Conservation (phyloP, 2,329 filamentous ascomycete species). For the Paradendryphiella salina region DNA sequence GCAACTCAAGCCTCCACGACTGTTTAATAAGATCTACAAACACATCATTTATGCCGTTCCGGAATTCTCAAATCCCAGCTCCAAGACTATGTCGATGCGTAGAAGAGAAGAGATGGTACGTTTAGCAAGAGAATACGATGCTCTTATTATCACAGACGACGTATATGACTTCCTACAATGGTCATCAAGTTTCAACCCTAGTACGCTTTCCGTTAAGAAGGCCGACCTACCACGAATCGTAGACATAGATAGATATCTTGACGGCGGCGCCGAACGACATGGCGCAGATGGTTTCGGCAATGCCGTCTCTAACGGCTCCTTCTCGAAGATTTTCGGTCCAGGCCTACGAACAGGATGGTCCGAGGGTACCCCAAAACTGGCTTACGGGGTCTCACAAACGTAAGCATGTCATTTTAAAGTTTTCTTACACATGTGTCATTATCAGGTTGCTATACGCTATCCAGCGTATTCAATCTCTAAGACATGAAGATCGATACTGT, state of each 20-base stretch:
- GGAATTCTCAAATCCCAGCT: constrained; percentile 86
- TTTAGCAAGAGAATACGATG: constrained; percentile 78
- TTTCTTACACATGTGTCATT: background rate
- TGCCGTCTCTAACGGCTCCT: constrained; percentile 81
- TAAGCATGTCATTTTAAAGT: constrained; percentile 43
- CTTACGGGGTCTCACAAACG: constrained; percentile 62
- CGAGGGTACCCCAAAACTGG: constrained; percentile 68
- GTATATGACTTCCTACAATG: constrained; percentile 94
- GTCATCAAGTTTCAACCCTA: constrained; percentile 52
- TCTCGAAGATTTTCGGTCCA: constrained; percentile 83
- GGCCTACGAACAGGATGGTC: constrained; percentile 88
- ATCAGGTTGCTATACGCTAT: constrained; percentile 1
- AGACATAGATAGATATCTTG: constrained; percentile 73
- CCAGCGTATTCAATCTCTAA: background rate
- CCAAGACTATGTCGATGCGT: constrained; percentile 73
- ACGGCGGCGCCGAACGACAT: constrained; percentile 56
- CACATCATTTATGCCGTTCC: constrained; percentile 89
- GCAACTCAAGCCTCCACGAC: constrained; percentile 61
- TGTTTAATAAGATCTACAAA: constrained; percentile 76
- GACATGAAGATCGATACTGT: background rate
- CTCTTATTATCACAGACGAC: constrained; percentile 84
- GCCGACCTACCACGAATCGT: constrained; percentile 69
- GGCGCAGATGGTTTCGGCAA: constrained; percentile 71
- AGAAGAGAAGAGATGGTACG: constrained; percentile 70
- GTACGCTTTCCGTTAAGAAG: constrained; percentile 40